Base-by-base conservation (phyloP, 805 yeast genomes). In the Lipomyces orientalis region DNA sequence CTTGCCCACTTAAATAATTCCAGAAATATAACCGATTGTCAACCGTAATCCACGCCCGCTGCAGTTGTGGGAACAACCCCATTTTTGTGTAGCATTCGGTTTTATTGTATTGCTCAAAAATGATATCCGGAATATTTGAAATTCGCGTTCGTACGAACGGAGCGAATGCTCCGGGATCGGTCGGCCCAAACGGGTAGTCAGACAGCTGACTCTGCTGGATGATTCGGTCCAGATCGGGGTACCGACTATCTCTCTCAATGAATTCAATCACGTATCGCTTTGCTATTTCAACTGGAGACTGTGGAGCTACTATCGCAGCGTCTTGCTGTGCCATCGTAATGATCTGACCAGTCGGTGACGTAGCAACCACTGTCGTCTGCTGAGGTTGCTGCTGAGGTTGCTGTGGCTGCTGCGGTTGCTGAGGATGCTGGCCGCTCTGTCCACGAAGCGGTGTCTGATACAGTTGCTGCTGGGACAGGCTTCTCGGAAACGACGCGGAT, bases 11-110 rank as follows among this genome's bases (percentile, higher is more conserved):
- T 8, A 79, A 74, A 75, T 89, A 87, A 77, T 93, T 89, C 98
- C 98, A 95, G 31, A 96, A 82, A 43, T 90, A 85, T 73, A 94
- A 81, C 73, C 90, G 89, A 76, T 89, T 89, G 75, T 92, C 98
- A 39, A 88, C 86, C 2, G 90, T 87, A 39, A 94, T 84, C 97
- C 98, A 95, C 14, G 93, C 87, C 67, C 97, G 86, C 69, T 87
- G 85, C 37, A 95, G 84, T 66, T 90, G 93, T 0, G 93, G 86
- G 72, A 95, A 88, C 33, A 93, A 79, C 14, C 99, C 99, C 87
- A 91, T 88, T 67, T 88, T 87, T 51, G 93, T 87, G 59, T 83
- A 83, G 62, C 87, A 84, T 74, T 90, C 88, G 5, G 90, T 84
- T 60, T 73, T 83, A 71, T 87, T 88, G 76, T 88, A 86, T 73